A percentile compares a stretch with the other conserved stretches of the same genome.
Conservation (phyloP, 106 monocot species). For the Dioscorea zingiberensis region DNA sequence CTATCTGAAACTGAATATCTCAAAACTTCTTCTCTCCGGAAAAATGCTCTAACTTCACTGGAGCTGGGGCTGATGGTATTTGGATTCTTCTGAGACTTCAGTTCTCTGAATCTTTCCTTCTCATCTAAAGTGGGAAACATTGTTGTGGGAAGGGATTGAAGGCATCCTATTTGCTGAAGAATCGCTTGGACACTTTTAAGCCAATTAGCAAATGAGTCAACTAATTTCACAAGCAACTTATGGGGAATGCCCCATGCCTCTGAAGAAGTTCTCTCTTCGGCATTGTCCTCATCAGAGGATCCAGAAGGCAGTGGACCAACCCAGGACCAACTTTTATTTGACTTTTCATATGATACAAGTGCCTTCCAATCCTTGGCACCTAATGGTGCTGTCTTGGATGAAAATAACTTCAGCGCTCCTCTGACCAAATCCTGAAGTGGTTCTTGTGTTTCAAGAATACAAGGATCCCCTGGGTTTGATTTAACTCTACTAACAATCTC, state of each 20-base stretch:
- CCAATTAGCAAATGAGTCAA: constrained; percentile 99
- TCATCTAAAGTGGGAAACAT: constrained; percentile 47
- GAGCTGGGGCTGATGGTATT: constrained; percentile 76
- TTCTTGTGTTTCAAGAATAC: constrained; percentile 89
- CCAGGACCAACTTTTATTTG: constrained; percentile 84
- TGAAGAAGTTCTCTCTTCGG: constrained; percentile 81
- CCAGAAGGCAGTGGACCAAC: constrained; percentile 44
- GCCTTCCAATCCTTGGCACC: constrained; percentile 92
- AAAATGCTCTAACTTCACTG: constrained; percentile 79
- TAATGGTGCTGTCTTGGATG: constrained; percentile 88
- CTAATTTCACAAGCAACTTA: constrained; percentile 93
- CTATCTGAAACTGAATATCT: constrained; percentile 93
- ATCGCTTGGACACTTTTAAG: constrained; percentile 88
- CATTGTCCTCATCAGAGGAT: constrained; percentile 29
- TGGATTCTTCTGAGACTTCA: constrained; percentile 90
- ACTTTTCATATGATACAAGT: constrained; percentile 67
- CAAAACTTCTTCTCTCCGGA: constrained; percentile 66
- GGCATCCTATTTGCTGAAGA: constrained; percentile 85
- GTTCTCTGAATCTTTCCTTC: constrained; percentile 89
- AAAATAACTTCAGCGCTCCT: constrained; percentile 84
- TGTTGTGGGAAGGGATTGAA: constrained; percentile 60
- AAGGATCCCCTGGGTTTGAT: constrained; percentile 89
- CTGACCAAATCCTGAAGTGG: constrained; percentile 89
- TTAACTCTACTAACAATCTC: constrained; percentile 69
- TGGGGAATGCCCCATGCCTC: constrained; percentile 94